Conservation (phyloP, 306 rosid species). For the Datisca glomerata region DNA sequence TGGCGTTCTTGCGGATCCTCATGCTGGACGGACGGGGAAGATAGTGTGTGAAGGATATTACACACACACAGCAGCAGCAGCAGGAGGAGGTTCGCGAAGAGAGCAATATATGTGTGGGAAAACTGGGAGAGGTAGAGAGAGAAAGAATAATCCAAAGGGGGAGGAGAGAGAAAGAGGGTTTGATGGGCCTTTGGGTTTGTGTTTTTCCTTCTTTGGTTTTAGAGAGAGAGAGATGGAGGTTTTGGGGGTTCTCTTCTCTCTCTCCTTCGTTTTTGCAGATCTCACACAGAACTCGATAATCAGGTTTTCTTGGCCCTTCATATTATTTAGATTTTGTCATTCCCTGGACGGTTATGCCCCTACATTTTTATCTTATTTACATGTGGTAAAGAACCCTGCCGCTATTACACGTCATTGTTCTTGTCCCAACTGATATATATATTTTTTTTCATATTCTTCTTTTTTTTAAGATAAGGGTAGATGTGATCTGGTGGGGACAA, state of each 20-base stretch:
- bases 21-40: conserved; percentile 14
- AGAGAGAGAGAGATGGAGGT: neutral
- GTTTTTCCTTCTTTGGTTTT: conserved; percentile 1
- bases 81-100: neutral
- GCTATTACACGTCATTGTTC: conserved; percentile 33
- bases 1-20: conserved; percentile 84
- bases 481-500: no score
- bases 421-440: conserved; percentile 15
- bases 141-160: neutral
- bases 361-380: conserved; percentile 17
- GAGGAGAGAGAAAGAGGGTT: neutral
- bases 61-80: no score
- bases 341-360: conserved; percentile 23
- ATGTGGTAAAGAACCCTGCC: conserved; percentile 14
- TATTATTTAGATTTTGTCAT: conserved; percentile 21
- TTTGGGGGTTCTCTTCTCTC: neutral
- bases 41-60: neutral
- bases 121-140: no score
- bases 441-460: neutral
- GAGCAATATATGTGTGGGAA: neutral
- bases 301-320: conserved; percentile 47
- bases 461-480: no score
- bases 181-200: neutral
- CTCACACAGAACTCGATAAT: conserved; percentile 57
- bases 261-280: conserved; percentile 33